Conservation (phyloP, 805 yeast species). For the Candida chilensis region DNA sequence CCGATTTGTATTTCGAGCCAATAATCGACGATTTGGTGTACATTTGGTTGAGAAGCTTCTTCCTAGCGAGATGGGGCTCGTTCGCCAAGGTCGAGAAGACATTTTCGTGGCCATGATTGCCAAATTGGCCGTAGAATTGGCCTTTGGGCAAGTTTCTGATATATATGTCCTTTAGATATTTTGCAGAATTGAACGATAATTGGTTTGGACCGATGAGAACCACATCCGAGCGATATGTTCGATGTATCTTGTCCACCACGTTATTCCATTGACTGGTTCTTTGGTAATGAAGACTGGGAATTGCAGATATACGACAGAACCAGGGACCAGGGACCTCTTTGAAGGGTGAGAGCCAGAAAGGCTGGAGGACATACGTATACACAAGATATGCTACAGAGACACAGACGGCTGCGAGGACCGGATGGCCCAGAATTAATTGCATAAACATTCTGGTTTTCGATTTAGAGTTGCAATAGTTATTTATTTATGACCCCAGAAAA, state of each 20-base stretch:
- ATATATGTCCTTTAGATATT: conserved; percentile 46
- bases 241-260: conserved; percentile 40
- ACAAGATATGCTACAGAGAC: no score
- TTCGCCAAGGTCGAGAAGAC: conserved; percentile 49
- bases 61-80: conserved; percentile 30
- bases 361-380: conserved; percentile 33
- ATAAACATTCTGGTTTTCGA: no score
- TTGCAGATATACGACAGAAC: conserved; percentile 33
- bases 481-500: no score
- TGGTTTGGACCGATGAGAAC: conserved; percentile 55
- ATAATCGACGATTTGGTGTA: conserved; percentile 36
- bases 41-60: conserved; percentile 28
- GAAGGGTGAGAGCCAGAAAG: conserved; percentile 40
- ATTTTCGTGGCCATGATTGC: conserved; percentile 47
- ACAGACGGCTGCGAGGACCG: no score
- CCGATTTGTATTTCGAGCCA: conserved; percentile 17
- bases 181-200: conserved; percentile 44
- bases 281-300: conserved; percentile 28
- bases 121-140: conserved; percentile 48
- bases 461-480: no score
- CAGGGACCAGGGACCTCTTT: conserved; percentile 51
- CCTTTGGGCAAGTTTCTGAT: conserved; percentile 48
- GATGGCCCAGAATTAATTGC: no score
- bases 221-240: conserved; percentile 50
- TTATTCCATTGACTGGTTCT: conserved; percentile 40